Evolutionary conservation across 2,329 filamentous ascomycete species (phyloP), one percentile per base, ranked within the genome.

Genomic region (Teratosphaeria nubilosa): DNA sequence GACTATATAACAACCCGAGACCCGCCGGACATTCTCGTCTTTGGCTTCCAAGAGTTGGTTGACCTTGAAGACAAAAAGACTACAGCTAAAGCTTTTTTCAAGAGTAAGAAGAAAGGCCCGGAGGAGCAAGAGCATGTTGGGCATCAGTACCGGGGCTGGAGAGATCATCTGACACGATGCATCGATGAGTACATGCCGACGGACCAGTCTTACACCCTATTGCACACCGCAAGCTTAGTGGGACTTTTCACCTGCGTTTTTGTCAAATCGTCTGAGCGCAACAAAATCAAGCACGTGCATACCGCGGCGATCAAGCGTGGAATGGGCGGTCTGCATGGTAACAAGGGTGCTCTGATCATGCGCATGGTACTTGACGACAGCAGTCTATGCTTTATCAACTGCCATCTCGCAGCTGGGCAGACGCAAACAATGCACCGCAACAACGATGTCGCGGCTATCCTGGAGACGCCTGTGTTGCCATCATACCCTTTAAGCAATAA

Each of bases 1-100:
- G 84, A 92, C 58, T 80, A 95, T 16, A 78, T 99, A 27, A 82
- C 86, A 63, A 83, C 82, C n/a, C 86, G 87, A 61, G 82, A 86
- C 45, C 85, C 87, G 7, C 90, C 94, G 0, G 94, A 97, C 65
- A 91, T 99, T 54, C 76, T 97, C 2, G 83, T 97, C 0, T 99
- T 99, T 77, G 92, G 91, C 1, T 99, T 99, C 72, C 94, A 99
- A 73, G 94, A 99, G 73, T 80, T 99, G n/a, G 94, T 99, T 3
- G 94, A 99, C 69, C 79, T 99, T 7, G 94, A 99, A 72, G 90
- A 99, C 75, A 97, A 97, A 76, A 95, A 91, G 65, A 88, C 95
- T 55, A 97, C 92, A 24, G 94, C 94, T n/a, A 96, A 85, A 75
- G 90, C 89, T 57, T 85, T 97, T 65, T 86, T 97, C 70, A 94